phyloP scores from a whole-genome alignment of 805 yeast genomes.

The Lipomyces mesembrius region DNA sequence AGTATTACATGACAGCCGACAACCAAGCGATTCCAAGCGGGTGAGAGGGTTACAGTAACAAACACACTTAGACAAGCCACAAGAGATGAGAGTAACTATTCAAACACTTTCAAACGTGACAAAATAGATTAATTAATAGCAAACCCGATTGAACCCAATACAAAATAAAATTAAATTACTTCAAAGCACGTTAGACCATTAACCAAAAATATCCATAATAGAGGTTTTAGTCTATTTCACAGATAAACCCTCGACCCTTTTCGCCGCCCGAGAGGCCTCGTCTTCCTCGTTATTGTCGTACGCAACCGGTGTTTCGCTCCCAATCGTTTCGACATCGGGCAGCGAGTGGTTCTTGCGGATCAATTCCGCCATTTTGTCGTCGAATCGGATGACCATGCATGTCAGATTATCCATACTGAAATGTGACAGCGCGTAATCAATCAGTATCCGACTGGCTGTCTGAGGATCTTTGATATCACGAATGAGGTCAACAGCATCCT shows the following conservation, averaged over 20 bases:
- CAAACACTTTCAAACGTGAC: not conserved
- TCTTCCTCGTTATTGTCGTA: not conserved
- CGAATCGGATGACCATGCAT: conserved; percentile 72
- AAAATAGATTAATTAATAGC: not conserved
- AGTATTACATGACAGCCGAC: not conserved
- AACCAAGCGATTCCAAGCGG: not conserved
- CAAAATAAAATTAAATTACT: no score
- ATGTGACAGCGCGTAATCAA: conserved; percentile 65
- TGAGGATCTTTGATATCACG: conserved; percentile 51
- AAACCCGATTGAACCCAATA: not conserved
- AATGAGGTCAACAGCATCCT: conserved; percentile 76
- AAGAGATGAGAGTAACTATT: not conserved
- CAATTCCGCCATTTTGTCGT: conserved; percentile 24
- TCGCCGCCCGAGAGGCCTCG: conserved; percentile 14
- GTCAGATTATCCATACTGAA: conserved; percentile 91
- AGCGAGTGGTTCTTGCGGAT: conserved; percentile 20
- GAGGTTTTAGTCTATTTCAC: conserved; percentile 2
- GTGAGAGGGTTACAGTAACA: not conserved
- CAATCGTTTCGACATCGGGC: conserved; percentile 11
- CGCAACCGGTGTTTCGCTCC: conserved; percentile 5
- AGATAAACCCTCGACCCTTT: conserved; percentile 5
- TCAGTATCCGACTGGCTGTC: conserved; percentile 36
- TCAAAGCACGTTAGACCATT: not conserved
- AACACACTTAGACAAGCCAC: not conserved
- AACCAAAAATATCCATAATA: not conserved